Evolutionary conservation across 1,284 basidiomycete genomes (phyloP), one percentile per base, ranked within the genome.

Genomic region (Pseudozyma tsukubaensis): DNA sequence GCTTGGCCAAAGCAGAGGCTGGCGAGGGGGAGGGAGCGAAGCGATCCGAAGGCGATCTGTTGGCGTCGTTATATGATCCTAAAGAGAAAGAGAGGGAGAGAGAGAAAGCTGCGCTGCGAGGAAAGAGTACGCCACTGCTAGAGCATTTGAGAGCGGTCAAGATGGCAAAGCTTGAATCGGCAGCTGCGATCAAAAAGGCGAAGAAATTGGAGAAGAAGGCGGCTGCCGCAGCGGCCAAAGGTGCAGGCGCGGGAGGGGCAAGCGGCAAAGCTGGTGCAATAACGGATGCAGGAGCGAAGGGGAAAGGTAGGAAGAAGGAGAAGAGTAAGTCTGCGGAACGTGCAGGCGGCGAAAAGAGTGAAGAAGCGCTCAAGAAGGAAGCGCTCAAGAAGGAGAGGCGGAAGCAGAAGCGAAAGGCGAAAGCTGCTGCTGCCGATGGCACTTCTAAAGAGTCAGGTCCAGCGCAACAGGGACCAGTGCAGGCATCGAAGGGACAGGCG

Each of bases 71-170:
- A 18, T 49, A 47, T 42, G 53, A 64, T 55, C 50, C 51, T 10
- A 68, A 48, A 14, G 47, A 54, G 14, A 63, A 54, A 40, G 60
- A 55, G n/a, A 60, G 67, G 50, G 65, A 63, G 14, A 59, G 35
- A 13, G 58, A 60, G 19, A 52, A 51, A 7, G 53, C 50, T 10
- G 42, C 29, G 12, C 47, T 55, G 14, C 65, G 65, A 24, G 56
- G 63, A 12, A 77, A 73, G 44, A 54, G 53, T 29, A 79, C 80
- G 0, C 78, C 80, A n/a, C 50, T 80, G 24, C 57, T 82, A 42
- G 75, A 79, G 39, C 77, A 82, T 55, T 55, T 82, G 34, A 57
- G 79, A 2, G 59, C 62, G 12, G 48, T 68, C 44, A 70, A 79
- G 50, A 45, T 62, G 42, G 75, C 72, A 8, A 63, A 54, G 39